Conservation (phyloP, 2,329 filamentous ascomycete genomes). For the Pseudogymnoascus sp. region DNA sequence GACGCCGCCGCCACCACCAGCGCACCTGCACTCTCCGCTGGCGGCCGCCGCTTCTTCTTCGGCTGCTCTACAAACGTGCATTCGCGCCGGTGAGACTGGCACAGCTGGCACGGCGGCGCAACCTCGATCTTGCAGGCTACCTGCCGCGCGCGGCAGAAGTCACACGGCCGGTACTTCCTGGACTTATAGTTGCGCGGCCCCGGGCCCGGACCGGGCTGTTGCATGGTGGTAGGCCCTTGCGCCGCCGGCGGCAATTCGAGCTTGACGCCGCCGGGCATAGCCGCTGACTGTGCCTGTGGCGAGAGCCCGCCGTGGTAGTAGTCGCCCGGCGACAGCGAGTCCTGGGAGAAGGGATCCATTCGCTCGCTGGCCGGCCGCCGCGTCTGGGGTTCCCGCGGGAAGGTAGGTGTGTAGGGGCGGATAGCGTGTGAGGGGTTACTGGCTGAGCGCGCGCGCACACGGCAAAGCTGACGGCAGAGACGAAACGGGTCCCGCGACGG, state of each 20-base stretch:
- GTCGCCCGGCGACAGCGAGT: background rate
- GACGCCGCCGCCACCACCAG: background rate
- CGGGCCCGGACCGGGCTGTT: conserved; percentile 9
- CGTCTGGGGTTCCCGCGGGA: background rate
- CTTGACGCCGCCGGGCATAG: background rate
- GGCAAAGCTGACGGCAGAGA: background rate
- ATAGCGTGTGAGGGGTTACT: background rate
- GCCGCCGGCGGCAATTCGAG: background rate
- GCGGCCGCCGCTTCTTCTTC: conserved; percentile 22
- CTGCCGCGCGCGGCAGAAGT: conserved; percentile 38
- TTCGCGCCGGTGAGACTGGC: conserved; percentile 33
- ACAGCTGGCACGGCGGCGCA: conserved; percentile 35
- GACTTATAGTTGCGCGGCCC: conserved; percentile 27
- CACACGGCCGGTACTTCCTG: conserved; percentile 33
- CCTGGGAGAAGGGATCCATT: background rate
- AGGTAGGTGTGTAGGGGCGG: background rate
- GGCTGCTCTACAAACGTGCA: conserved; percentile 37
- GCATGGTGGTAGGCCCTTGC: background rate
- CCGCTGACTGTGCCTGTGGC: background rate
- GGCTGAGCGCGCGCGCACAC: background rate
- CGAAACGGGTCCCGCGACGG: background rate
- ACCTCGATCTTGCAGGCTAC: conserved; percentile 36
- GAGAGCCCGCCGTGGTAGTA: background rate
- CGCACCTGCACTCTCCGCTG: background rate
- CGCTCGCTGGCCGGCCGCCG: background rate